Evolutionary conservation across 176 grass and related monocot genomes (phyloP).

Genomic region (Ananas comosus): DNA sequence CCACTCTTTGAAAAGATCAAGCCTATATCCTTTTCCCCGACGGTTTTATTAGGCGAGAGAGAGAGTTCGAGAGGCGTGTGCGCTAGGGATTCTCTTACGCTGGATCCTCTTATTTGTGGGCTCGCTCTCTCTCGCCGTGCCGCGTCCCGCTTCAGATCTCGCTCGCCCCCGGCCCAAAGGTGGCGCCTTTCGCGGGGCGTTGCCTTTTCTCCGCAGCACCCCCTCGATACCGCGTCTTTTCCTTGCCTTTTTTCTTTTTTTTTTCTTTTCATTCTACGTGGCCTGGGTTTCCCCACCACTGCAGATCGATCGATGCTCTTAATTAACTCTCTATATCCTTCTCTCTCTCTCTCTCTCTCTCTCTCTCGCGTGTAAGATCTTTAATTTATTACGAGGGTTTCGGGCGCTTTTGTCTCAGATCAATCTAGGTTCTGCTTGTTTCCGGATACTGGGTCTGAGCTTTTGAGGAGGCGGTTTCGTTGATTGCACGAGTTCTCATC

Average conservation of each 20-base stretch:
- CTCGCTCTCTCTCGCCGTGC: not conserved
- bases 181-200: not conserved
- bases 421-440: too few species aligned
- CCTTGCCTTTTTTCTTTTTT: not conserved
- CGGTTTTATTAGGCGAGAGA: conserved; percentile 6
- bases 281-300: not conserved
- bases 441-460: too few species aligned
- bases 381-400: not conserved
- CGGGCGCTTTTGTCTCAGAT: too few species aligned
- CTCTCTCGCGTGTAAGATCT: not conserved
- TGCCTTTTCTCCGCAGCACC: too few species aligned
- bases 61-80: conserved; percentile 6
- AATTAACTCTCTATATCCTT: not conserved
- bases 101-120: not conserved
- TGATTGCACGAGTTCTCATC: not conserved
- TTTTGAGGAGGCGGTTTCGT: conserved; percentile 4
- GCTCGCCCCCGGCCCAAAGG: not conserved
- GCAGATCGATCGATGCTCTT: not conserved
- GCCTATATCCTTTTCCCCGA: conserved; percentile 5
- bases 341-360: not conserved
- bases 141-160: not conserved
- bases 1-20: not conserved
- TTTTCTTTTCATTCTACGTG: not conserved
- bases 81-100: not conserved
- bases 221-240: too few species aligned